These are phyloP conservation scores for Escovopsis sp. DNA, from an alignment of 2,329 filamentous ascomycete species.

Conservation along the genomic window DNA sequence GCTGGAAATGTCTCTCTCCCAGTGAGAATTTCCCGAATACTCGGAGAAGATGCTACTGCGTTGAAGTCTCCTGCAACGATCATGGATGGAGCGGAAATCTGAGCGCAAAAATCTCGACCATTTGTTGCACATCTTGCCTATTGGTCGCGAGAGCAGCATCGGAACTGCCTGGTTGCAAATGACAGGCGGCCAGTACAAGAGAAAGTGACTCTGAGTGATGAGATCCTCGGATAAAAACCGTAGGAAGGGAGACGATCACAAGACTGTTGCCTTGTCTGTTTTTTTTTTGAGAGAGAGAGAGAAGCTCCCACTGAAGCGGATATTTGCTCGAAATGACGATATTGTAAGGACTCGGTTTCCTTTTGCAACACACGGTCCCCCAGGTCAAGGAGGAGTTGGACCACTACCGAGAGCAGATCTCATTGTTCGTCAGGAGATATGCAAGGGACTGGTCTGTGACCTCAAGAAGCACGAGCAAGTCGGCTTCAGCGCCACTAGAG, in stretches of 20 bases:
- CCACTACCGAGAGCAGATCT: conserved; percentile 31
- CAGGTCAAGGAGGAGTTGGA: no score
- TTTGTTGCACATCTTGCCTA: conserved; percentile 36
- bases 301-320: conserved; percentile 38
- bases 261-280: conserved; percentile 43
- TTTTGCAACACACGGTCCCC: no score
- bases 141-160: conserved; percentile 43
- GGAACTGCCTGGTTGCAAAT: conserved; percentile 46
- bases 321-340: conserved; percentile 43
- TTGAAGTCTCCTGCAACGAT: conserved; percentile 53
- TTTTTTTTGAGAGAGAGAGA: no score
- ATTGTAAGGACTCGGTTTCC: conserved; percentile 44
- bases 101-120: conserved; percentile 31
- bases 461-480: conserved; percentile 44
- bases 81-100: conserved; percentile 31
- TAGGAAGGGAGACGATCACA: conserved; percentile 30
- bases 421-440: conserved; percentile 32
- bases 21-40: conserved; percentile 37
- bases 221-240: conserved; percentile 3
- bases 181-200: conserved; percentile 40
- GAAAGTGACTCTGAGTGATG: conserved; percentile 16
- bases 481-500: conserved; percentile 25
- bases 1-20: conserved; percentile 36
- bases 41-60: conserved; percentile 41
- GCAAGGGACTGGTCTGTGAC: conserved; percentile 49